phyloP scores from a whole-genome alignment of 2,329 filamentous ascomycete species.

The Colletotrichum tabaci region DNA sequence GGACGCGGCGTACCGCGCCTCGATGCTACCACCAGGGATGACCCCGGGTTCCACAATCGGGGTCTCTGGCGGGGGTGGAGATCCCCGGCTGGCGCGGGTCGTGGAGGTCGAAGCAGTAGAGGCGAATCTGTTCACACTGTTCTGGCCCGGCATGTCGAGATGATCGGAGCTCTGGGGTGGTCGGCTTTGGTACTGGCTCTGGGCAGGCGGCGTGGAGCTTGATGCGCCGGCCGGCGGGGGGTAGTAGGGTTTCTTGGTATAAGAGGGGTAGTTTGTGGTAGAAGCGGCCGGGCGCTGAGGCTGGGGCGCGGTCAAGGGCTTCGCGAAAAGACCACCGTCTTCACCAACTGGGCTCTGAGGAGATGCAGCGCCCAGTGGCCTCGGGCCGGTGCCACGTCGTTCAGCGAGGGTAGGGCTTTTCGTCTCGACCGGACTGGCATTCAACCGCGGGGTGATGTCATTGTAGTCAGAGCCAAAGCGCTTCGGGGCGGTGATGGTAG shows the following conservation, averaged over 20 bases:
- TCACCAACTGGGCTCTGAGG: slow-evolving; percentile 84
- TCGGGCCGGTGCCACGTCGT: slow-evolving; percentile 84
- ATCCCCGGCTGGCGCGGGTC: slow-evolving; percentile 90
- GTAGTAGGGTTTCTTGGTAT: slow-evolving; percentile 73
- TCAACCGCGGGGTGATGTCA: slow-evolving; percentile 67
- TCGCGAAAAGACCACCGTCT: slow-evolving; percentile 85
- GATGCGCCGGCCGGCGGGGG: slow-evolving; percentile 64
- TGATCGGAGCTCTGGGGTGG: slow-evolving; percentile 51
- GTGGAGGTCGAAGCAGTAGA: slow-evolving; percentile 96
- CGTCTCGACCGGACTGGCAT: slow-evolving; percentile 68
- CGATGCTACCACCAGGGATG: slow-evolving; percentile 85
- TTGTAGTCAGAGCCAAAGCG: slow-evolving; percentile 63
- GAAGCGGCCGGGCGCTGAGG: slow-evolving; percentile 57
- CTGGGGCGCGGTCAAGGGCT: slow-evolving; percentile 66
- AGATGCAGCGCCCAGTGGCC: slow-evolving; percentile 78
- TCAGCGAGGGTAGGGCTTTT: slow-evolving; percentile 81
- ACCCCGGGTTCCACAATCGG: slow-evolving; percentile 81
- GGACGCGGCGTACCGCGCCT: slow-evolving; percentile 90
- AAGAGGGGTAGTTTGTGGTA: slow-evolving; percentile 61
- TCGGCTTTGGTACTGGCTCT: slow-evolving; percentile 48
- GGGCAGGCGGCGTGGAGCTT: slow-evolving; percentile 40
- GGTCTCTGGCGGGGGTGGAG: slow-evolving; percentile 94
- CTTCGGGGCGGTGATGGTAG: slow-evolving; percentile 58
- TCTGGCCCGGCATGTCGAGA: slow-evolving; percentile 59
- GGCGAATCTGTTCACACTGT: slow-evolving; percentile 72